phyloP scores from a whole-genome alignment of 306 rosid genomes.

The Dryas alaskensis region DNA sequence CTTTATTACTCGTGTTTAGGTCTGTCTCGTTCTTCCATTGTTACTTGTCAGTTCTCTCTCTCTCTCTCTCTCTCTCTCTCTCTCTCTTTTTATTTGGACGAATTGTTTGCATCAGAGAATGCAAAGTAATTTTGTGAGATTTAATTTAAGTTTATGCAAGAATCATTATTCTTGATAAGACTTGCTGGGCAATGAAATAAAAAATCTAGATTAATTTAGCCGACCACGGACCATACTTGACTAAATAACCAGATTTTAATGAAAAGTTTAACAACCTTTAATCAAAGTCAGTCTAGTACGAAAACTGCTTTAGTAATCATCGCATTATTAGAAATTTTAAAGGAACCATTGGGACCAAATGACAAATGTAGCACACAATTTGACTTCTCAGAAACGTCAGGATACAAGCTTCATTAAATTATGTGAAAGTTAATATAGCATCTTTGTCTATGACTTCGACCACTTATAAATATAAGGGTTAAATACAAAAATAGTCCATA shows the following conservation, averaged over 20 bases:
- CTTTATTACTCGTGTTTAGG: constrained; percentile 23
- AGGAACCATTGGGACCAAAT: background rate
- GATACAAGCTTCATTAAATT: too few species aligned
- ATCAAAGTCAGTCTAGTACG: background rate
- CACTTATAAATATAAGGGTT: too few species aligned
- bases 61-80: background rate
- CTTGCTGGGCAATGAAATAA: background rate
- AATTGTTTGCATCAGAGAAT: too few species aligned
- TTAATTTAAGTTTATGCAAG: too few species aligned
- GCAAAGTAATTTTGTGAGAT: too few species aligned
- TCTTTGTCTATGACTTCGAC: too few species aligned
- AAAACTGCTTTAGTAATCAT: background rate
- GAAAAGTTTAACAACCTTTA: background rate
- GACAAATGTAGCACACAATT: too few species aligned
- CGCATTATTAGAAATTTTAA: background rate
- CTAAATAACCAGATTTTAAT: background rate
- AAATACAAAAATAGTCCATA: too few species aligned
- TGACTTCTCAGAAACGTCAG: too few species aligned
- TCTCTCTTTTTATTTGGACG: background rate
- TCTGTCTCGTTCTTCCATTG: constrained; percentile 8
- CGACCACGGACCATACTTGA: background rate
- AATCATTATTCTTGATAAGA: too few species aligned
- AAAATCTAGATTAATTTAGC: background rate
- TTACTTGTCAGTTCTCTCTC: background rate
- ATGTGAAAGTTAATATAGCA: too few species aligned